A percentile compares a stretch with the other conserved stretches of the same genome.
Conservation (phyloP, 2,329 filamentous ascomycete species). For the Aureobasidium sp. region DNA sequence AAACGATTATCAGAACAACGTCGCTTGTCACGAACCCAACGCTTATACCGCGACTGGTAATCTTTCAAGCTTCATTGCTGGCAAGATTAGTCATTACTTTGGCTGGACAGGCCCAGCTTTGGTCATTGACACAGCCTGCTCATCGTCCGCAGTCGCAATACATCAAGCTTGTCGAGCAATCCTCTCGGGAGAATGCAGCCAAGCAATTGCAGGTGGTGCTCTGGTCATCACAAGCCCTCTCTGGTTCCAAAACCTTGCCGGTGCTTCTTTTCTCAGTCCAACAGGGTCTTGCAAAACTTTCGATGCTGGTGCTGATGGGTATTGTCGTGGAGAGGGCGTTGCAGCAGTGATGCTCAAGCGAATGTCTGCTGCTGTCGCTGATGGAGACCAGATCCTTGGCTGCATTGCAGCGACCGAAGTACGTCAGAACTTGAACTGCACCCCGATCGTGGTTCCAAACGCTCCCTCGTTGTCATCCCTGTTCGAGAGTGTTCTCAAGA, state of each 20-base stretch:
- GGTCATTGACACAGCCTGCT: slow-evolving; percentile 17
- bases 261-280: neutral
- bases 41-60: slow-evolving; percentile 23
- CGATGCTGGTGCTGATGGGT: slow-evolving; percentile 37
- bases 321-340: slow-evolving; percentile 45
- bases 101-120: slow-evolving; percentile 19
- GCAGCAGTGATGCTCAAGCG: slow-evolving; percentile 44
- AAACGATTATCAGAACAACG: slow-evolving; percentile 16
- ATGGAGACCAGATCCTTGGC: slow-evolving; percentile 34
- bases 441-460: neutral
- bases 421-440: slow-evolving; percentile 28
- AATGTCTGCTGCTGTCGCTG: slow-evolving; percentile 37
- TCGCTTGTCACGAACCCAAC: slow-evolving; percentile 19
- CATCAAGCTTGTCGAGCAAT: slow-evolving; percentile 21
- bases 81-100: slow-evolving; percentile 22
- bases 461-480: neutral
- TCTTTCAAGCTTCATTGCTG: slow-evolving; percentile 20
- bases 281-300: slow-evolving; percentile 18
- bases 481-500: neutral
- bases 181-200: slow-evolving; percentile 23
- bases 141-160: neutral
- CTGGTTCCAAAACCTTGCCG: neutral
- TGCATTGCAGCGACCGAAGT: slow-evolving; percentile 21
- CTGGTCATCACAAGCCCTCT: slow-evolving; percentile 21
- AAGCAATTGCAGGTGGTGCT: slow-evolving; percentile 21